Evolutionary conservation across 2,329 filamentous ascomycete genomes (phyloP).

Genomic region (Aspergillus thermomutatus): DNA sequence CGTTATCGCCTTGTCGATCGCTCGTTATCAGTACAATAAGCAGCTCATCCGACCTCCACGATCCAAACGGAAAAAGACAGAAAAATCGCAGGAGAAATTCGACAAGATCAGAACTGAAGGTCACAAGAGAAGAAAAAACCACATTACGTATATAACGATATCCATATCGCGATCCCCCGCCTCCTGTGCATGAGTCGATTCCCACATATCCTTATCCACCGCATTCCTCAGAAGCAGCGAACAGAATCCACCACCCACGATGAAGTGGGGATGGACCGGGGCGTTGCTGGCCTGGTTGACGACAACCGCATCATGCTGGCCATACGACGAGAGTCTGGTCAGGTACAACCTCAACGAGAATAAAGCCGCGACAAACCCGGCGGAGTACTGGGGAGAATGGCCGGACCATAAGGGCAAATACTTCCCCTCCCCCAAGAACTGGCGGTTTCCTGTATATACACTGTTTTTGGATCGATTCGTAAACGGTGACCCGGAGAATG

Average conservation of each 20-base stretch:
- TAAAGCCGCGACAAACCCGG: conserved; percentile 49
- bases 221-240: background rate
- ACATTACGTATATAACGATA: background rate
- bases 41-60: background rate
- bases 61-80: background rate
- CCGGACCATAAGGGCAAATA: conserved; percentile 45
- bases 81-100: background rate
- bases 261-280: conserved; percentile 24
- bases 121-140: background rate
- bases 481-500: conserved; percentile 61
- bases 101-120: background rate
- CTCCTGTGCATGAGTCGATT: background rate
- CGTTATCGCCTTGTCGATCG: background rate
- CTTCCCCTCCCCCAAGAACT: conserved; percentile 55
- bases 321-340: conserved; percentile 48
- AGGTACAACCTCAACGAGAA: conserved; percentile 62
- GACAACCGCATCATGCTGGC: conserved; percentile 25
- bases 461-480: conserved; percentile 62
- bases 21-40: background rate
- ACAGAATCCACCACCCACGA: conserved; percentile 10
- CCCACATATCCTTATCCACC: background rate
- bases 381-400: conserved; percentile 58
- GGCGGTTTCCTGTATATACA: conserved; percentile 64
- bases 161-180: too few species aligned
- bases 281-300: conserved; percentile 23